These are phyloP conservation scores for Diaporthe caulivora DNA, from an alignment of 2,329 filamentous ascomycete species.

Conservation along the genomic window DNA sequence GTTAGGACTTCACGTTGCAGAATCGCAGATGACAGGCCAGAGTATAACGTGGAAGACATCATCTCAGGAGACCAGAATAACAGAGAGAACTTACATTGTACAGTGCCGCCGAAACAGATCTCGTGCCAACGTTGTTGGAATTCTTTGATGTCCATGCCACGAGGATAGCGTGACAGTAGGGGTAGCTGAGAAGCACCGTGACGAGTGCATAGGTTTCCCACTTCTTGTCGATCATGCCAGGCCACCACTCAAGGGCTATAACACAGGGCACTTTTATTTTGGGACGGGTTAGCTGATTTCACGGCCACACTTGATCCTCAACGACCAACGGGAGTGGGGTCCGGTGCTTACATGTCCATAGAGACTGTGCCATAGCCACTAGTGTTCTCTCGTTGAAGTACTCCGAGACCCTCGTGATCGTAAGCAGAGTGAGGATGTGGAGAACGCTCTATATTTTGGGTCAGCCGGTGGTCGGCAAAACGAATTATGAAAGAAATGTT, in stretches of 20 bases:
- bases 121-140: slow-evolving; percentile 68
- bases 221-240: slow-evolving; percentile 53
- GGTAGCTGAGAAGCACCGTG: slow-evolving; percentile 63
- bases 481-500: slow-evolving; percentile 35
- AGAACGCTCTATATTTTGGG: slow-evolving; percentile 55
- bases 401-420: slow-evolving; percentile 64
- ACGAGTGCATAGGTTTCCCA: slow-evolving; percentile 67
- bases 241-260: slow-evolving; percentile 61
- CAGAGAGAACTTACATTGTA: slow-evolving; percentile 61
- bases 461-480: slow-evolving; percentile 51
- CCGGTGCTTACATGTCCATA: slow-evolving; percentile 61
- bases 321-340: too few relatives aligned
- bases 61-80: accelerated
- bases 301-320: too few relatives aligned
- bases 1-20: neutral
- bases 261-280: slow-evolving; percentile 56
- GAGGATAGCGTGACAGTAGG: slow-evolving; percentile 70
- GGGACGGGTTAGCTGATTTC: neutral
- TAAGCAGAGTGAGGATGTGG: slow-evolving; percentile 64
- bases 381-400: slow-evolving; percentile 62
- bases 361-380: slow-evolving; percentile 57
- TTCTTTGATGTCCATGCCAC: slow-evolving; percentile 72
- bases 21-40: neutral
- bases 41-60: neutral
- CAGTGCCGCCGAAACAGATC: slow-evolving; percentile 69